Evolutionary conservation across 1,139 yeast species (phyloP).

Genomic region (Debaryomycetaceae sp.): DNA sequence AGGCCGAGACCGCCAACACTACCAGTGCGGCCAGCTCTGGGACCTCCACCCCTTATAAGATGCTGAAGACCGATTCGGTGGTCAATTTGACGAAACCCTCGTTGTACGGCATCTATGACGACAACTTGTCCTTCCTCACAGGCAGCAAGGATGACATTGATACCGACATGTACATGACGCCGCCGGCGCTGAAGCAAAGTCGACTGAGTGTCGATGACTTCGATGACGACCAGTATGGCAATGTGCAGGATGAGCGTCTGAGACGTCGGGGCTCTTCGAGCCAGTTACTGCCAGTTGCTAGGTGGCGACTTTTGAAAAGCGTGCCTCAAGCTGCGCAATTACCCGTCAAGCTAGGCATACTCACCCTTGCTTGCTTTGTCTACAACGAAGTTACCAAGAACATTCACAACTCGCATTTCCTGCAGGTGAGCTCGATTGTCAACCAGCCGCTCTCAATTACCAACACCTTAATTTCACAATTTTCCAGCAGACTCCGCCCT

Average conservation of each 20-base stretch:
- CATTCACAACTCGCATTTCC: conserved; percentile 42
- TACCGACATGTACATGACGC: conserved; percentile 4
- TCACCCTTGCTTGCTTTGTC: conserved; percentile 41
- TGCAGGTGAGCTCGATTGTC: conserved; percentile 24
- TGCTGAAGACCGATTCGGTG: conserved; percentile 41
- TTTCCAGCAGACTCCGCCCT: conserved; percentile 28
- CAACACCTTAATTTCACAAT: conserved; percentile 27
- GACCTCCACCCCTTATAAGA: conserved; percentile 12
- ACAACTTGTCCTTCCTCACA: conserved; percentile 33
- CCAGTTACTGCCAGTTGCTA: conserved; percentile 1
- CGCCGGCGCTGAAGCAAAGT: conserved; percentile 5
- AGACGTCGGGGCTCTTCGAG: no score
- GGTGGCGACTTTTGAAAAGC: no score
- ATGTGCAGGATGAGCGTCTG: no score
- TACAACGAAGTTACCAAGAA: conserved; percentile 50
- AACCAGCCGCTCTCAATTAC: conserved; percentile 30
- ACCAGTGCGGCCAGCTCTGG: conserved; percentile 5
- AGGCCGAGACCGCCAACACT: background rate
- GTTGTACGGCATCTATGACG: conserved; percentile 45
- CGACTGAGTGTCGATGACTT: conserved; percentile 1
- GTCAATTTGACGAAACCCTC: conserved; percentile 47
- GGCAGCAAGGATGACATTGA: conserved; percentile 25
- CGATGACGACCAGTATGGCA: conserved; percentile 1
- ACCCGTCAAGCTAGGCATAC: conserved; percentile 25
- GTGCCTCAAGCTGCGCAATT: conserved; percentile 2